These are phyloP conservation scores for Glycine latifolia DNA, from an alignment of 306 rosid genomes.

Conservation along the genomic window DNA sequence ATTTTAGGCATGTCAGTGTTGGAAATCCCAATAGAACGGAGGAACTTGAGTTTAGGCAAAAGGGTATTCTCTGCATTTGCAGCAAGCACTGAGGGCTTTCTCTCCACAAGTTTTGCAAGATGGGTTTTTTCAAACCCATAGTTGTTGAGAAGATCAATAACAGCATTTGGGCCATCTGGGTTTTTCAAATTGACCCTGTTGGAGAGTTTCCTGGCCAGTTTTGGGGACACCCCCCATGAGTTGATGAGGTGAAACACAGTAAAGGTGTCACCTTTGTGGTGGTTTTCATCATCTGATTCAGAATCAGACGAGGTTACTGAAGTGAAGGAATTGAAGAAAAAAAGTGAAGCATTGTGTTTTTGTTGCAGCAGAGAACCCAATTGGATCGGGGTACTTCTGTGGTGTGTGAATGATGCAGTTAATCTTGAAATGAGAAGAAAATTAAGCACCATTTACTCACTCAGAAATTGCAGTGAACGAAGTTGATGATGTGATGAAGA, in stretches of 20 bases:
- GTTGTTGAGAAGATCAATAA: constrained; percentile 21
- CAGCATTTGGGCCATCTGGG: constrained; percentile 40
- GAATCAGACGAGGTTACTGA: neutral
- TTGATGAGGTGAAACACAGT: constrained; percentile 46
- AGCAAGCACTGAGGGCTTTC: neutral
- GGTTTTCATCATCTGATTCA: neutral
- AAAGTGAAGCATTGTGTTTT: neutral
- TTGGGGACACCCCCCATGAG: constrained; percentile 51
- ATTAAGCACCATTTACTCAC: neutral
- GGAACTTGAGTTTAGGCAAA: constrained; percentile 54
- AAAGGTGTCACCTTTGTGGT: constrained; percentile 24
- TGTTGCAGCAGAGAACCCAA: constrained; percentile 7
- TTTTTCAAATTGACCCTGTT: neutral
- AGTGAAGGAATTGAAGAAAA: neutral
- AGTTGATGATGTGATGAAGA: too few species aligned
- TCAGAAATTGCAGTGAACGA: too few species aligned
- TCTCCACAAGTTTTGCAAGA: constrained; percentile 26
- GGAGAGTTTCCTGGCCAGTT: constrained; percentile 39
- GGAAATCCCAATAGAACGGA: constrained; percentile 49
- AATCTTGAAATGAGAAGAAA: neutral
- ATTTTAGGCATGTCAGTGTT: constrained; percentile 40
- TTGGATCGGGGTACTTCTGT: neutral
- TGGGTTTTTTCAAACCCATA: constrained; percentile 48
- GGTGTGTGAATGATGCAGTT: neutral
- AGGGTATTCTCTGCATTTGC: constrained; percentile 39